A percentile compares a stretch with the other conserved stretches of the same genome.
These are phyloP conservation scores for Babesia divergens DNA, from an alignment of 169 alveolate genomes.

Conservation along the genomic window DNA sequence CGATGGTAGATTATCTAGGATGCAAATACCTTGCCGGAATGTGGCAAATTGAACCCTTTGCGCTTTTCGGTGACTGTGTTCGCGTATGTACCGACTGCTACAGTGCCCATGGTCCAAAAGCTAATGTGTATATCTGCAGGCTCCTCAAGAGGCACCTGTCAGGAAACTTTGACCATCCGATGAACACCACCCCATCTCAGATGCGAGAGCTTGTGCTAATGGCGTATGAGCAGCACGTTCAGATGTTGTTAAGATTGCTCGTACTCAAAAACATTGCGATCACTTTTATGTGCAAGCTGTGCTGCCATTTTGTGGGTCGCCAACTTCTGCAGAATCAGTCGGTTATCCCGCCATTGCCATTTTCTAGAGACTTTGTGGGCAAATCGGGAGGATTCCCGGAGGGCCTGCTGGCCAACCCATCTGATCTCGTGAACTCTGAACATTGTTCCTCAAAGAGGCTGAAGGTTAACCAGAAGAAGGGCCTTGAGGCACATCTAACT, in stretches of 20 bases:
- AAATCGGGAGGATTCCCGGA: background rate
- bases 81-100: slow-evolving; percentile 54
- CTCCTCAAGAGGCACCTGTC: slow-evolving; percentile 67
- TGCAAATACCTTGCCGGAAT: slow-evolving; percentile 59
- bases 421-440: background rate
- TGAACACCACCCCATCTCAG: slow-evolving; percentile 61
- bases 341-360: slow-evolving; percentile 14
- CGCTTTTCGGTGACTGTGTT: slow-evolving; percentile 53
- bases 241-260: slow-evolving; percentile 38
- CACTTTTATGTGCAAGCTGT: slow-evolving; percentile 25
- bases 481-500: slow-evolving; percentile 6
- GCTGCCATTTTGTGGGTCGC: slow-evolving; percentile 39
- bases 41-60: slow-evolving; percentile 65
- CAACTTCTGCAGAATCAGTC: slow-evolving; percentile 24
- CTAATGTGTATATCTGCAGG: slow-evolving; percentile 75
- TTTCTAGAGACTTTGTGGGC: slow-evolving; percentile 15
- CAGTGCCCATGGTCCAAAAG: slow-evolving; percentile 59
- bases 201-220: slow-evolving; percentile 68
- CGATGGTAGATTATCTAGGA: slow-evolving; percentile 40
- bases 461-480: background rate
- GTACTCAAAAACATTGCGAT: slow-evolving; percentile 58
- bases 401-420: slow-evolving; percentile 4
- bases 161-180: slow-evolving; percentile 77
- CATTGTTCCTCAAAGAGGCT: background rate
- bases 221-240: slow-evolving; percentile 70